phyloP scores from a whole-genome alignment of 352 stramenopile genomes.

The Pythium angustatum region DNA sequence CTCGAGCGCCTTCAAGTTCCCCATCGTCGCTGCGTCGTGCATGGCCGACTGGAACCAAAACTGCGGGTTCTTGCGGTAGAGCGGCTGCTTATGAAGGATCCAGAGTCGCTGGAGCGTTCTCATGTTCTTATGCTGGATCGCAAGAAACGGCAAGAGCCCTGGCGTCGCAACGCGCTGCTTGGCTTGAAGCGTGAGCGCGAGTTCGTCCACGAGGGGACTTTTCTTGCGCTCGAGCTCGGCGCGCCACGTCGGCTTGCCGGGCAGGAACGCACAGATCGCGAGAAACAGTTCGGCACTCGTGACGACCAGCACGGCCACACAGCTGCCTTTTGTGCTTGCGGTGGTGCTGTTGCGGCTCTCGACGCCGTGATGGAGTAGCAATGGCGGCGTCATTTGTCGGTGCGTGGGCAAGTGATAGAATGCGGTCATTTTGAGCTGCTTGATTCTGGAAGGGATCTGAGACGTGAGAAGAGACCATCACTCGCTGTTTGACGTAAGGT shows the following conservation, averaged over 20 bases:
- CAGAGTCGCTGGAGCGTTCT: constrained; percentile 15
- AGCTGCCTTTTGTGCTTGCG: too few species aligned
- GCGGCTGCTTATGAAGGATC: constrained; percentile 19
- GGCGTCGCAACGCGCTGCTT: constrained; percentile 6
- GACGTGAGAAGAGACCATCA: too few species aligned
- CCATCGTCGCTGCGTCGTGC: constrained; percentile 13
- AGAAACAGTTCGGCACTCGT: constrained; percentile 1
- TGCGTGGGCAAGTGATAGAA: too few species aligned
- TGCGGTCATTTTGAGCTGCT: too few species aligned
- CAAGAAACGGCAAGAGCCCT: constrained; percentile 21
- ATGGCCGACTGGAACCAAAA: constrained; percentile 16
- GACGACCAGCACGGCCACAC: constrained; percentile 7
- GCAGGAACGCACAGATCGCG: constrained; percentile 17
- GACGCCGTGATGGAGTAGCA: too few species aligned
- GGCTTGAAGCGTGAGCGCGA: neutral
- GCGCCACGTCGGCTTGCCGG: constrained; percentile 21
- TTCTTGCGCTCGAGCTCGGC: constrained; percentile 17
- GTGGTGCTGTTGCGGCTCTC: too few species aligned
- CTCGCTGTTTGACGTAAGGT: too few species aligned
- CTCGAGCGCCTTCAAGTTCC: constrained; percentile 21
- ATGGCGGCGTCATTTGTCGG: too few species aligned
- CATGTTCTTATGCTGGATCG: constrained; percentile 15
- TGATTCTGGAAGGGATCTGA: too few species aligned
- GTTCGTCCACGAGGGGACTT: neutral
- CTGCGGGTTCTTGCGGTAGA: constrained; percentile 8